Evolutionary conservation across 1,284 basidiomycete species (phyloP), one percentile per base, ranked within the genome.

Genomic region (Xerocomus amazonicus): DNA sequence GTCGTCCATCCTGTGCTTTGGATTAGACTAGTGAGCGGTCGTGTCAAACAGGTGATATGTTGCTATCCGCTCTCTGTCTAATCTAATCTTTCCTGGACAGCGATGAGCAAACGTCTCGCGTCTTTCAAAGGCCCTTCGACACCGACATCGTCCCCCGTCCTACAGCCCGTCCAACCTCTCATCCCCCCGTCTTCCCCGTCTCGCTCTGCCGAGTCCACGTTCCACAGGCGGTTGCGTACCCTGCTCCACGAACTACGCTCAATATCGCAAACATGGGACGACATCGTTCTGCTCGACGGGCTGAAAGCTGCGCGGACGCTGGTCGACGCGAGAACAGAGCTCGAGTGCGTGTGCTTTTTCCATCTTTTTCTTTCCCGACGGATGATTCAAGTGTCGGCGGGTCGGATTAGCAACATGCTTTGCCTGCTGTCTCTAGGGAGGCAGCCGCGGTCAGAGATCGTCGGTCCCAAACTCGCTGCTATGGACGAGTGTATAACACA

Each of bases 71-170:
- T 23, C 19, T 23, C 19, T 40, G 51, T 56, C 52, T 63, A 45
- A 65, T 61, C 60, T 63, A 57, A 63, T 63, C 58, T 48, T n/a
- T 39, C 9, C 10, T 6, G 2, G 9, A 16, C 28, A 1, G 12
- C n/a, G 40, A 70, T 66, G 64, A 69, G 67, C 54, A 66, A 56
- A 51, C 79, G 87, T 39, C 73, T 90, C 19, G 79, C 84, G 35
- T 90, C 88, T 0, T 90, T 90, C 66, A 76, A 77, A 52, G 83
- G 85, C 6, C 87, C 87, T 2, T 90, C 88, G 9, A 82, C 84
- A 3, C 87, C 87, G 0, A 74, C 79, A 4, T 65, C 83, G 0
- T 82, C 83, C 0, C 87, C 88, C 12, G 80, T 80, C 3, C 66
- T 72, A 51, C 71, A 70, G 60, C 69, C 62, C 55, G 71, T 62